phyloP scores from a whole-genome alignment of 208 protist species.

The Borovskyia barvae region DNA sequence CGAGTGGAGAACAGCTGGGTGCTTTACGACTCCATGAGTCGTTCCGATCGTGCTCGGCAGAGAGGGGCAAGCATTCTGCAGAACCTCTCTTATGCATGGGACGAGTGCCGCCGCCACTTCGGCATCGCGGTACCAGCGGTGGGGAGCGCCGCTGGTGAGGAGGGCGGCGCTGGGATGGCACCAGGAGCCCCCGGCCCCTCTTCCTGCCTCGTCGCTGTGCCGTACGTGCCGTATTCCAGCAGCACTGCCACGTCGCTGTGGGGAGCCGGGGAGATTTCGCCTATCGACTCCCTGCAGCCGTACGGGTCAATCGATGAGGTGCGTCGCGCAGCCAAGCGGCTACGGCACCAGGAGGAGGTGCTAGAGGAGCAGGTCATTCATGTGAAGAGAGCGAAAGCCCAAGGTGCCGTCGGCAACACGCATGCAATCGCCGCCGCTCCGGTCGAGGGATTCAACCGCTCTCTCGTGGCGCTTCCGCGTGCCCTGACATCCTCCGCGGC shows the following conservation, averaged over 20 bases:
- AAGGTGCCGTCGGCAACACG: not conserved
- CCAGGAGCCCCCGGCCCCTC: conserved; percentile 1
- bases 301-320: conserved; percentile 14
- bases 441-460: too few relatives aligned
- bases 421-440: not conserved
- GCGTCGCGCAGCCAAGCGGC: conserved; percentile 18
- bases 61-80: conserved; percentile 22
- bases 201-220: not conserved
- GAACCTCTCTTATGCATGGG: conserved; percentile 38
- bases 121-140: not conserved
- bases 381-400: not conserved
- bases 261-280: not conserved
- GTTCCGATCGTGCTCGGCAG: conserved; percentile 15
- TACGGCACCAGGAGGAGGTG: conserved; percentile 20
- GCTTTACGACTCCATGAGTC: conserved; percentile 73
- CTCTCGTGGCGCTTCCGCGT: too few relatives aligned
- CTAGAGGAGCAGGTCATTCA: conserved; percentile 2
- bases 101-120: conserved; percentile 35
- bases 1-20: conserved; percentile 35
- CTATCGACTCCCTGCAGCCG: conserved; percentile 18
- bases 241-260: not conserved
- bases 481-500: conserved; percentile 6
- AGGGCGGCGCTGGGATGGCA: not conserved
- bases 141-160: not conserved
- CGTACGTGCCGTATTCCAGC: not conserved